Conservation (phyloP, 2,329 filamentous ascomycete species). For the Fusarium udum region DNA sequence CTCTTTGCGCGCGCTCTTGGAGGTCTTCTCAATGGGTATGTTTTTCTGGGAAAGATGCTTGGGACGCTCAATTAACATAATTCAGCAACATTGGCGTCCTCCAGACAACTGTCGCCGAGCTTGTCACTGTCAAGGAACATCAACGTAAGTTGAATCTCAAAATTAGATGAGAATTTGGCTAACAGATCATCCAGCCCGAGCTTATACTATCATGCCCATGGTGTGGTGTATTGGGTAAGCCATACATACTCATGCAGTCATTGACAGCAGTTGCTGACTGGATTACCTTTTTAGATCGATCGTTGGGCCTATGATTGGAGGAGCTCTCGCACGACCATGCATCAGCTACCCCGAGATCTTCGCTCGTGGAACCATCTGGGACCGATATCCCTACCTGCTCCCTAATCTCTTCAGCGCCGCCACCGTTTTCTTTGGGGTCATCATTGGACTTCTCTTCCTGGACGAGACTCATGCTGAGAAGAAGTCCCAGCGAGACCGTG, state of each 20-base stretch:
- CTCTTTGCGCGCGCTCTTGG: slow-evolving; percentile 89
- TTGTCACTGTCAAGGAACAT: slow-evolving; percentile 92
- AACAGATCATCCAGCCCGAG: slow-evolving; percentile 69
- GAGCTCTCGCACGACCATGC: slow-evolving; percentile 87
- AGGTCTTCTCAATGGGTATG: slow-evolving; percentile 90
- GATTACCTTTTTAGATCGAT: slow-evolving; percentile 72
- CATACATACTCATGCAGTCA: background rate
- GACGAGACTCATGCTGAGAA: slow-evolving; percentile 92
- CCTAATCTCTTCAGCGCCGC: slow-evolving; percentile 89
- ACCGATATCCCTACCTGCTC: slow-evolving; percentile 86
- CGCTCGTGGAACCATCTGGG: slow-evolving; percentile 78
- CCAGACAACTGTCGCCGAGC: slow-evolving; percentile 93
- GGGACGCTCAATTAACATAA: slow-evolving; percentile 17
- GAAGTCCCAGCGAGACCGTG: slow-evolving; percentile 78
- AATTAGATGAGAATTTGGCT: slow-evolving; percentile 17
- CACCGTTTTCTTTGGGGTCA: slow-evolving; percentile 79
- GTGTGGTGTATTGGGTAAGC: slow-evolving; percentile 93
- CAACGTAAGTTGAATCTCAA: slow-evolving; percentile 70
- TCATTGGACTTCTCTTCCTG: slow-evolving; percentile 84
- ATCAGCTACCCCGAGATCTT: slow-evolving; percentile 82
- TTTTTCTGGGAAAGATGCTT: background rate
- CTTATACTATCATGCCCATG: slow-evolving; percentile 97
- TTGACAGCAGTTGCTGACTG: slow-evolving; percentile 37
- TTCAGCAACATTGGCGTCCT: slow-evolving; percentile 89
- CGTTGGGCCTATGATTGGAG: slow-evolving; percentile 89